Conservation (phyloP, 495 filamentous ascomycete species). For the Penicillium angulare region DNA sequence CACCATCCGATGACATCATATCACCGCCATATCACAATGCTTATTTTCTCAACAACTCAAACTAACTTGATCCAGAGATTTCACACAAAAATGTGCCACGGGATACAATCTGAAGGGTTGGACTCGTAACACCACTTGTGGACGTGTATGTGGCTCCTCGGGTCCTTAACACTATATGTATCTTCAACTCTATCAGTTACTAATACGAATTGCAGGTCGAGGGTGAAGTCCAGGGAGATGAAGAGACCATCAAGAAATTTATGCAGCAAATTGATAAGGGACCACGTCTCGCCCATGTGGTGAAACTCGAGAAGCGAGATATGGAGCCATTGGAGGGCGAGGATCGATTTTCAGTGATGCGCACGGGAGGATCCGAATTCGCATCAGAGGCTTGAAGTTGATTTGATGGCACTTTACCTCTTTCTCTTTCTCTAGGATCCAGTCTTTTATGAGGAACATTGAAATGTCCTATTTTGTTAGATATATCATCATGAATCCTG, state of each 20-base stretch:
- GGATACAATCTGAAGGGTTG: constrained; percentile 70
- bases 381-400: neutral
- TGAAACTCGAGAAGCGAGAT: constrained; percentile 66
- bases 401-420: neutral
- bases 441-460: no score
- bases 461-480: no score
- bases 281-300: constrained; percentile 64
- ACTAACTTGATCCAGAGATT: constrained; percentile 50
- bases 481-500: no score
- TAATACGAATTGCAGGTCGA: constrained; percentile 59
- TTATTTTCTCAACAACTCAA: neutral
- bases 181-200: neutral
- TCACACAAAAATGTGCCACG: constrained; percentile 65
- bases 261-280: constrained; percentile 76
- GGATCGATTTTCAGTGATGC: constrained; percentile 54
- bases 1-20: constrained; percentile 20
- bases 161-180: neutral
- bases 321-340: constrained; percentile 63
- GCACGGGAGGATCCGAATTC: constrained; percentile 34
- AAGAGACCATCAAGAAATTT: constrained; percentile 61
- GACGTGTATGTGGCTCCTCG: constrained; percentile 50
- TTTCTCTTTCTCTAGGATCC: no score
- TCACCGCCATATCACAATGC: neutral
- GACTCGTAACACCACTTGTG: constrained; percentile 72
- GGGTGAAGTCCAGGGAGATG: constrained; percentile 81